Evolutionary conservation across 2,329 filamentous ascomycete species (phyloP), one percentile per base, ranked within the genome.

Genomic region (Pleomassaria siparia): DNA sequence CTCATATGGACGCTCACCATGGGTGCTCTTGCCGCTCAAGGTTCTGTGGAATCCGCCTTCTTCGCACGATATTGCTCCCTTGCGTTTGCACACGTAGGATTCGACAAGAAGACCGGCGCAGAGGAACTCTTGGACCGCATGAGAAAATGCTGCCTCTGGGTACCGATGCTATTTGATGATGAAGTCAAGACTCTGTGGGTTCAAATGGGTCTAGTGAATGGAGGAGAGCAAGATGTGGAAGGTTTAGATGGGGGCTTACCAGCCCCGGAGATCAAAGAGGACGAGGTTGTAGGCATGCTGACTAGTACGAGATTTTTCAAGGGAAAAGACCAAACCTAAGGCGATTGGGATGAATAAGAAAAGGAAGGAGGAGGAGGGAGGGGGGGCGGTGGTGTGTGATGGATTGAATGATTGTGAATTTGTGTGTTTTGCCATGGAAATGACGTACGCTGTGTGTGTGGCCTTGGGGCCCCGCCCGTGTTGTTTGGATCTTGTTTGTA

Each of bases 1-100:
- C 44, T 66, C 12, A 53, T 67, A 20, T 69, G 66, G 66, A 58
- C 53, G 20, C 32, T 66, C 1, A 65, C 64, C 0, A 61, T 69
- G 51, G 65, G 64, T 10, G 56, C 57, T 4, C 32, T 67, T 9
- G 65, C 56, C 7, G 57, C 62, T 0, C 53, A 56, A 22, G 51
- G 51, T 9, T 46, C 50, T 29, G 22, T 40, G 25, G 43, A 53
- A 49, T 21, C 22, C 13, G 46, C 22, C 0, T 61, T 62, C 40
- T 66, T 64, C 39, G 41, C 53, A 2, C 47, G 56, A 9, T 55
- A 60, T 30, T 59, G 51, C 26, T 39, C 49, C 8, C 24, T 46
- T 4, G 51, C 50, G 2, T 54, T 59, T 43, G 35, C 39, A 28
- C 49, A 52, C 39, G 40, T 51, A 16, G 43, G 55, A 7, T 46